Conservation (phyloP, 164 flowering plant species). For the Akebia trifoliata region DNA sequence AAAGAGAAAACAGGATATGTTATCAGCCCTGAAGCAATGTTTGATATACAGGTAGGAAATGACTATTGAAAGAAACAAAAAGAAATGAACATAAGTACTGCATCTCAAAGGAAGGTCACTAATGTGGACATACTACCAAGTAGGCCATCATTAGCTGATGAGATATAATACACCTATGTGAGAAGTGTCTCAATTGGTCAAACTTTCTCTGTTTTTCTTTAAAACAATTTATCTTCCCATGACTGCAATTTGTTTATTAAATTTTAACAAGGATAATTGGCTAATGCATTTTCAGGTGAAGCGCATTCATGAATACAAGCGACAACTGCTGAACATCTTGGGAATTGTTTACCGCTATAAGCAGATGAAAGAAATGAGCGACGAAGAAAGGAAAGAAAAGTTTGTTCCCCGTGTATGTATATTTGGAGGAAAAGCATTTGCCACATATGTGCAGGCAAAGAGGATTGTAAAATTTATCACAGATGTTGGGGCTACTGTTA, state of each 20-base stretch:
- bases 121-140: too few relatives aligned
- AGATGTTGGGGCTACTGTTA: slow-evolving; percentile 81
- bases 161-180: too few relatives aligned
- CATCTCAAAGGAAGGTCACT: not conserved
- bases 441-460: slow-evolving; percentile 93
- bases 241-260: too few relatives aligned
- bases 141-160: too few relatives aligned
- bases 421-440: slow-evolving; percentile 97
- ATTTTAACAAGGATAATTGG: not conserved
- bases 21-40: slow-evolving; percentile 89
- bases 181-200: too few relatives aligned
- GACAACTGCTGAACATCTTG: slow-evolving; percentile 82
- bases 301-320: slow-evolving; percentile 95
- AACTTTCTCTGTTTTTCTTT: too few relatives aligned
- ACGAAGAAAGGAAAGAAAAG: slow-evolving; percentile 55
- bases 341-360: slow-evolving; percentile 93
- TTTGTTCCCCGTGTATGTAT: slow-evolving; percentile 91
- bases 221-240: too few relatives aligned
- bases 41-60: slow-evolving; percentile 73
- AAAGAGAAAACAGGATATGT: slow-evolving; percentile 84
- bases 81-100: not conserved
- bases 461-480: slow-evolving; percentile 92
- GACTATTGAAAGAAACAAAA: not conserved
- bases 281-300: slow-evolving; percentile 55
- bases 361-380: slow-evolving; percentile 91